Evolutionary conservation across 176 grass and related monocot species (phyloP).

Genomic region (maize (Zea mays)): DNA sequence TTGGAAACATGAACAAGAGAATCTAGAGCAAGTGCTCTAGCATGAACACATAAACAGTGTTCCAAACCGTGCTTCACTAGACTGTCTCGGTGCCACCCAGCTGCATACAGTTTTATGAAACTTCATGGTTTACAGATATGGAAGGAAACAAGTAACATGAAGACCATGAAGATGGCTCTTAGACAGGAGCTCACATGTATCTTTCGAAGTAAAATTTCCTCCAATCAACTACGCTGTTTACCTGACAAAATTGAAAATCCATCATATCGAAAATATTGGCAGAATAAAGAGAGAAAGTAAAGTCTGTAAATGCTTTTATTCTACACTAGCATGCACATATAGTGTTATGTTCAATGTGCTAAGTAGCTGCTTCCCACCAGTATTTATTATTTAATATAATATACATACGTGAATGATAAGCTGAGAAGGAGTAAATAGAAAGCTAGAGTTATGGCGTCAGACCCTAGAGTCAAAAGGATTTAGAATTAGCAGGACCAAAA

Average conservation of each 20-base stretch:
- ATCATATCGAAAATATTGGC: slow-evolving; percentile 4
- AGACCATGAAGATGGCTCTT: not conserved
- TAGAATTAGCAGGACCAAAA: too few relatives aligned
- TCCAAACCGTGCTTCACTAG: not conserved
- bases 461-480: too few relatives aligned
- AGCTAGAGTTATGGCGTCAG: too few relatives aligned
- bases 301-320: too few relatives aligned
- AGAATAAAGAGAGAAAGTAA: not conserved
- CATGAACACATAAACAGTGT: not conserved
- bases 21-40: not conserved
- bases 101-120: not conserved
- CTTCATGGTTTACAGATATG: not conserved
- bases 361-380: too few relatives aligned
- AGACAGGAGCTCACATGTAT: slow-evolving; percentile 78
- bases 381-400: too few relatives aligned
- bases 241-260: slow-evolving; percentile 51
- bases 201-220: slow-evolving; percentile 86
- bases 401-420: too few relatives aligned
- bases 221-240: slow-evolving; percentile 95
- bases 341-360: too few relatives aligned
- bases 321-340: too few relatives aligned
- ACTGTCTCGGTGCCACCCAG: not conserved
- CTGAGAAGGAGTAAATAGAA: too few relatives aligned
- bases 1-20: not conserved
- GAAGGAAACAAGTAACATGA: slow-evolving; percentile 26